phyloP scores from a whole-genome alignment of 2,329 filamentous ascomycete species.

The Scytalidium lignicola region DNA sequence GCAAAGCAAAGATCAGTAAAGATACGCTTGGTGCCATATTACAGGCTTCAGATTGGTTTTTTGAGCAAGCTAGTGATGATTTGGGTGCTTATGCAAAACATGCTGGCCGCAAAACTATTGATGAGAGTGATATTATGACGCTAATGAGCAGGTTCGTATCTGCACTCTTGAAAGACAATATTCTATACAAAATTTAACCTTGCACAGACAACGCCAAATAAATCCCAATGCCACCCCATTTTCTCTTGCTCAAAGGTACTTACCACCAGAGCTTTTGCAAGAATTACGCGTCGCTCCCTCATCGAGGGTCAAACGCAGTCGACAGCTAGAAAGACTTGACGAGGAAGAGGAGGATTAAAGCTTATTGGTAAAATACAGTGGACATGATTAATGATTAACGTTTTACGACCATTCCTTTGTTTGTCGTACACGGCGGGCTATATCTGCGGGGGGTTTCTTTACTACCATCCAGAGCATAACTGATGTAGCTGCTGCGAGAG shows the following conservation, averaged over 20 bases:
- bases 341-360: conserved; percentile 36
- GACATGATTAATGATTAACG: conserved; percentile 10
- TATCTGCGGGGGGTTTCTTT: conserved; percentile 74
- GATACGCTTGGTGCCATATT: conserved; percentile 71
- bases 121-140: conserved; percentile 76
- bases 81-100: conserved; percentile 75
- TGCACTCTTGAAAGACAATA: background rate
- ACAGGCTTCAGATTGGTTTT: conserved; percentile 85
- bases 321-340: conserved; percentile 30
- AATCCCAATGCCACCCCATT: conserved; percentile 70
- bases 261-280: conserved; percentile 78
- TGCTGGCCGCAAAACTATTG: conserved; percentile 77
- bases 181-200: conserved; percentile 1
- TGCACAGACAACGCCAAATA: conserved; percentile 69
- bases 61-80: conserved; percentile 80
- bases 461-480: conserved; percentile 97
- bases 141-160: conserved; percentile 73
- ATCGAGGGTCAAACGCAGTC: conserved; percentile 38
- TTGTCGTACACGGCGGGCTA: conserved; percentile 68
- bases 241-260: conserved; percentile 75
- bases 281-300: conserved; percentile 69
- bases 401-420: conserved; percentile 65
- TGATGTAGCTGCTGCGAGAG: conserved; percentile 74
- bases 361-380: conserved; percentile 18
- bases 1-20: conserved; percentile 64